A percentile compares a stretch with the other conserved stretches of the same genome.
phyloP scores from a whole-genome alignment of 2,329 filamentous ascomycete species.

The Orbilia brochopaga region DNA sequence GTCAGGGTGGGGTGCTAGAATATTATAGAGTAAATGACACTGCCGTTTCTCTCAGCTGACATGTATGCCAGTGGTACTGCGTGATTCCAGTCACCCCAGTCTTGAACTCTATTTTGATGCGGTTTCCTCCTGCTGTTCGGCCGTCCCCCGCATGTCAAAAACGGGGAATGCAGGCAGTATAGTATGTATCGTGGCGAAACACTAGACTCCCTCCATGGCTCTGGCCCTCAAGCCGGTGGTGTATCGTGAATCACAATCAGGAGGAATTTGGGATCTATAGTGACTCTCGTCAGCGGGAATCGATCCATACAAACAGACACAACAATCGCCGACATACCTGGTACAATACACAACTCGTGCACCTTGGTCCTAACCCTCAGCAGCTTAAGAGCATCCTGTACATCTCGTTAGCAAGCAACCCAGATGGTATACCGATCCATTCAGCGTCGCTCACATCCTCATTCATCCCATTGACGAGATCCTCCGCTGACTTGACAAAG shows the following conservation, averaged over 20 bases:
- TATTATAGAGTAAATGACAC: no score
- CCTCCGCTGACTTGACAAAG: conserved; percentile 73
- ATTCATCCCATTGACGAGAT: conserved; percentile 74
- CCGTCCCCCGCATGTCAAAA: no score
- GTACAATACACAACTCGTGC: conserved; percentile 82
- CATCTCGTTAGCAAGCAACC: neutral
- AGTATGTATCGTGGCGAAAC: no score
- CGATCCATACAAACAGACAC: conserved; percentile 13
- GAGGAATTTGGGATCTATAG: conserved; percentile 72
- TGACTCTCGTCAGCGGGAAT: conserved; percentile 8
- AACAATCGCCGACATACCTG: conserved; percentile 59
- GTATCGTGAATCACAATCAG: conserved; percentile 82
- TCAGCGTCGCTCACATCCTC: conserved; percentile 69
- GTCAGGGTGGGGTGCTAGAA: no score
- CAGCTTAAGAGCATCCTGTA: conserved; percentile 73
- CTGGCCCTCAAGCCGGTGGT: conserved; percentile 65
- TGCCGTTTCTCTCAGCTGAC: no score
- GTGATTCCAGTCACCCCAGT: no score
- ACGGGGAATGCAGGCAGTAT: no score
- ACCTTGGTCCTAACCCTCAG: conserved; percentile 80
- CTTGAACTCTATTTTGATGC: no score
- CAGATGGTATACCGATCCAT: no score
- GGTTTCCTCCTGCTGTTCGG: no score
- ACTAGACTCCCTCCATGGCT: no score
- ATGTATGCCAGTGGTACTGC: no score